phyloP scores from a whole-genome alignment of 2,329 filamentous ascomycete genomes.

The Byssothecium circinans region DNA sequence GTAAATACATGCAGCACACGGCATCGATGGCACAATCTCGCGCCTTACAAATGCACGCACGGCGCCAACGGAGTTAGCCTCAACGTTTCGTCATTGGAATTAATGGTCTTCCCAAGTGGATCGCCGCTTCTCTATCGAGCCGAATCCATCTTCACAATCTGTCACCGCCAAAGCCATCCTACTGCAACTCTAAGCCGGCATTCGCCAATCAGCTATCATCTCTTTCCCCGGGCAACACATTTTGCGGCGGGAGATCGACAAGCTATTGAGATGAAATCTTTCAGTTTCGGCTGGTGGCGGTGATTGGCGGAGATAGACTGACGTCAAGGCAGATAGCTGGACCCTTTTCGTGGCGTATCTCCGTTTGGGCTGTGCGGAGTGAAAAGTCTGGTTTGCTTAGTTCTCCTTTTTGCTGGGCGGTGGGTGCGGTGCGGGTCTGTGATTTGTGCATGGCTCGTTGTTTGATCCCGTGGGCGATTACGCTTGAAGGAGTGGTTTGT shows the following conservation, averaged over 20 bases:
- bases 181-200: background rate
- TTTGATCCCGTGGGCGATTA: too few species aligned
- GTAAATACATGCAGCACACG: background rate
- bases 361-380: background rate
- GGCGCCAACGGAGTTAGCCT: conserved; percentile 3
- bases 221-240: background rate
- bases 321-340: background rate
- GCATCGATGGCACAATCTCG: background rate
- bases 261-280: background rate
- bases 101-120: conserved; percentile 1
- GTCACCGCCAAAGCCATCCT: background rate
- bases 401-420: background rate
- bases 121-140: background rate
- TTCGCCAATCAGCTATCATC: background rate
- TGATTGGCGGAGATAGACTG: conserved; percentile 3
- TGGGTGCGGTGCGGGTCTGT: too few species aligned
- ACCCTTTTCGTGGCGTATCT: background rate
- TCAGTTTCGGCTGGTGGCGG: too few species aligned
- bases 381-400: background rate
- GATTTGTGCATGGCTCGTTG: too few species aligned
- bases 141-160: background rate
- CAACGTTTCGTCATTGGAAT: conserved; percentile 1
- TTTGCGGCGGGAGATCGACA: conserved; percentile 3
- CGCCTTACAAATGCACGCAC: conserved; percentile 1
- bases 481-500: too few species aligned